Conservation (phyloP, 106 monocot genomes). For the Dendrobium catenatum region DNA sequence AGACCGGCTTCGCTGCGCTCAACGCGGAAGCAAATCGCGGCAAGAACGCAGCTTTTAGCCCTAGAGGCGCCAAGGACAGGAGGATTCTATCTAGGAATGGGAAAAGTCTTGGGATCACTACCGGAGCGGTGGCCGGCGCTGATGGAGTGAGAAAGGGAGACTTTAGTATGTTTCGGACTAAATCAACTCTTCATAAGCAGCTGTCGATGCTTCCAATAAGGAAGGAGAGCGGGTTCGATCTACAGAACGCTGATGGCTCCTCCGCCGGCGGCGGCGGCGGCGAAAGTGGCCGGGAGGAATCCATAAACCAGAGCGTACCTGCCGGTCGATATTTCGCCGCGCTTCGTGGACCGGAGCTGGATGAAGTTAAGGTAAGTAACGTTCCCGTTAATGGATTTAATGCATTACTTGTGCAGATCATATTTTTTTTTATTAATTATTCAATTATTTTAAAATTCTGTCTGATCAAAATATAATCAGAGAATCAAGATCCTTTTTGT, state of each 20-base stretch:
- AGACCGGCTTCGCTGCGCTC: constrained; percentile 31
- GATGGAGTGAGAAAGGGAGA: constrained; percentile 37
- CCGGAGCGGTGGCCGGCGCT: not conserved
- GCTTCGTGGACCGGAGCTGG: constrained; percentile 80
- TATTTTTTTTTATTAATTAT: too few species aligned
- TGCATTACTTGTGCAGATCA: too few species aligned
- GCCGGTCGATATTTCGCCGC: constrained; percentile 96
- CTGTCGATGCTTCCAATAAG: constrained; percentile 49
- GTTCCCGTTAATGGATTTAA: not conserved
- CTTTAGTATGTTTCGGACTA: constrained; percentile 88
- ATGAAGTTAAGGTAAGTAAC: constrained; percentile 65
- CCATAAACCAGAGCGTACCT: constrained; percentile 35
- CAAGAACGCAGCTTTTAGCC: not conserved
- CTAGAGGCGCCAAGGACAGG: constrained; percentile 8
- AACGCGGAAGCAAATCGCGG: not conserved
- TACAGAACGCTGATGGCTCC: constrained; percentile 1
- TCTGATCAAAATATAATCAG: too few species aligned
- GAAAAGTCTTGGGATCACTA: constrained; percentile 33
- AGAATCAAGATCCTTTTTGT: too few species aligned
- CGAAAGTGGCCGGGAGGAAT: constrained; percentile 9
- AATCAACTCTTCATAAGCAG: constrained; percentile 60
- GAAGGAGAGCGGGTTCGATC: constrained; percentile 28
- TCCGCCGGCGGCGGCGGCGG: not conserved
- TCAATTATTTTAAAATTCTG: too few species aligned
- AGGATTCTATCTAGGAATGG: constrained; percentile 30